phyloP scores from a whole-genome alignment of 2,329 filamentous ascomycete genomes.

The Colletotrichum chlorophyti region DNA sequence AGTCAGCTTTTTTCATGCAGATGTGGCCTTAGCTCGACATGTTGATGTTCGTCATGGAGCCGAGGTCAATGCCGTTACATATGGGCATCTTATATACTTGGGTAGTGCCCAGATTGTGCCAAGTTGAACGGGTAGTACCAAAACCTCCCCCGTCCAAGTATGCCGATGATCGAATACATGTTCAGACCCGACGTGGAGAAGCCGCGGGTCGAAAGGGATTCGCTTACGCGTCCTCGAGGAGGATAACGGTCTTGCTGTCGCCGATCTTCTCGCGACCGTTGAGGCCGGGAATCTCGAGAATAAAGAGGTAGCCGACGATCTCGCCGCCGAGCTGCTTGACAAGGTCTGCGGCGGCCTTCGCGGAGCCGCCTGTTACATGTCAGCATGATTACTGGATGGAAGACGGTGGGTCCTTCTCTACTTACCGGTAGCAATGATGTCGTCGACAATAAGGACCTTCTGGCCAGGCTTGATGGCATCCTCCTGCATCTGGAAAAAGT shows the following conservation, averaged over 20 bases:
- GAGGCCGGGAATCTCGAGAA: constrained; percentile 93
- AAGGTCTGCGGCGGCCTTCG: constrained; percentile 84
- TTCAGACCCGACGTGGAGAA: background rate
- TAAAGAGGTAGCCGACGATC: constrained; percentile 91
- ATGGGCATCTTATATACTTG: constrained; percentile 5
- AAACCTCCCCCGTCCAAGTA: background rate
- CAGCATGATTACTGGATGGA: constrained; percentile 6
- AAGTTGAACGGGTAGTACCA: background rate
- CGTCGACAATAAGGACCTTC: constrained; percentile 92
- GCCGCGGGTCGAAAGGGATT: background rate
- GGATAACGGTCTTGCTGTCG: constrained; percentile 77
- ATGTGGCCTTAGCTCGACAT: background rate
- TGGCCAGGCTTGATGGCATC: constrained; percentile 85
- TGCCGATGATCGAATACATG: background rate
- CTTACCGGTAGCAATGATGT: constrained; percentile 97
- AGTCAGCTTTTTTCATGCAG: background rate
- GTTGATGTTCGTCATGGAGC: background rate
- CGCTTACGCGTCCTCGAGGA: constrained; percentile 67
- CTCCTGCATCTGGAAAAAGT: constrained; percentile 95
- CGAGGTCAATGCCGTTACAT: background rate
- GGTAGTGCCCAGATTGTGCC: background rate
- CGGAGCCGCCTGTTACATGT: constrained; percentile 76
- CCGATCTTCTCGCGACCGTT: constrained; percentile 90
- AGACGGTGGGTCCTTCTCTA: constrained; percentile 27
- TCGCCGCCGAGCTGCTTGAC: constrained; percentile 85